Conservation (phyloP, 805 yeast species). For the Dipodascus albidus region DNA sequence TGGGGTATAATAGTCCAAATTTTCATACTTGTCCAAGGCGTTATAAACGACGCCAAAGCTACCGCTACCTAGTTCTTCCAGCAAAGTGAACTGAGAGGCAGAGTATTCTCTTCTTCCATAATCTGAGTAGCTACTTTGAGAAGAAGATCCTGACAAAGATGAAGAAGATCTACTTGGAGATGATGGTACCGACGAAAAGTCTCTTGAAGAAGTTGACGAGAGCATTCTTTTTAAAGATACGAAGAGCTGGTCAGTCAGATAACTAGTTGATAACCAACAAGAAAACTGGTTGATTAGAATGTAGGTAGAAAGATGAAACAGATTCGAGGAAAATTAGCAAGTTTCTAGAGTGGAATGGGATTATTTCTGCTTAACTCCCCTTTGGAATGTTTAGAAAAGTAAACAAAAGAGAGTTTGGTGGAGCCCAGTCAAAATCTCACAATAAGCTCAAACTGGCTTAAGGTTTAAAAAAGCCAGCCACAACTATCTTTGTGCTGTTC, state of each 20-base stretch:
- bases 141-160: background rate
- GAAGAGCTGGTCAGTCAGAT: no score
- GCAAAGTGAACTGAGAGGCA: slow-evolving; percentile 36
- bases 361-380: no score
- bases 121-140: background rate
- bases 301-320: background rate
- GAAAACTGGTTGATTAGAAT: no score
- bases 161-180: background rate
- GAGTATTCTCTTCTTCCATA: slow-evolving; percentile 11
- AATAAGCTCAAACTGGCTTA: no score
- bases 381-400: no score
- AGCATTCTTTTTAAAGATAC: no score
- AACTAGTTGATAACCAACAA: no score
- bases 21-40: slow-evolving; percentile 36
- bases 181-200: background rate
- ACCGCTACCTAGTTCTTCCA: slow-evolving; percentile 58
- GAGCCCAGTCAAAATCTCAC: no score
- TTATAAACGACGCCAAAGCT: slow-evolving; percentile 69
- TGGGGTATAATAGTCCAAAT: background rate
- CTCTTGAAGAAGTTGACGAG: slow-evolving; percentile 2
- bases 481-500: no score
- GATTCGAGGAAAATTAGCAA: background rate
- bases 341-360: background rate
- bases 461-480: no score
- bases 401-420: no score